A percentile compares a stretch with the other conserved stretches of the same genome.
Conservation (phyloP, 2,329 filamentous ascomycete genomes). For the Zasmidium angulare region DNA sequence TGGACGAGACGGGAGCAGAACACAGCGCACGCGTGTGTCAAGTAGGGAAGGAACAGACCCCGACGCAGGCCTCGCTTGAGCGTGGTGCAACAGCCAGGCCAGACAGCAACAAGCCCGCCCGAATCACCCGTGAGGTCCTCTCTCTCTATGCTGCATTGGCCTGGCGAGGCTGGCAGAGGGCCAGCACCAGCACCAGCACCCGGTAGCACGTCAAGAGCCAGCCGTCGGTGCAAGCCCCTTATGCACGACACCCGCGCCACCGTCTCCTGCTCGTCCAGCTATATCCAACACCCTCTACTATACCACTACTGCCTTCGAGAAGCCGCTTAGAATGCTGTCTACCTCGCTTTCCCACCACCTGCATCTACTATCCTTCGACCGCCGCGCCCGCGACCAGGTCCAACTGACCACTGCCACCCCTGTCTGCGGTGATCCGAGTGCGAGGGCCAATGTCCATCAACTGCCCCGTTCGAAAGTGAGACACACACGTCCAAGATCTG, state of each 20-base stretch:
- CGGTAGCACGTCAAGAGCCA: no score
- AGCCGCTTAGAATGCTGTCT: not conserved
- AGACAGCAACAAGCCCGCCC: not conserved
- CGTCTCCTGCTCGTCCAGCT: not conserved
- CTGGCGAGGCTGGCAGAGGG: no score
- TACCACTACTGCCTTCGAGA: not conserved
- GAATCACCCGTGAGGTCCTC: not conserved
- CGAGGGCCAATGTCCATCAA: not conserved
- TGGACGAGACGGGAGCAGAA: no score
- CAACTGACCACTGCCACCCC: no score
- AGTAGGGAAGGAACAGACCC: not conserved
- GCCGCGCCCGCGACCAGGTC: no score
- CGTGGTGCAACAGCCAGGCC: not conserved
- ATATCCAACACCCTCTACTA: not conserved
- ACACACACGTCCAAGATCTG: conserved; percentile 3
- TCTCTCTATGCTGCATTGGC: no score
- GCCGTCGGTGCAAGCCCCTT: no score
- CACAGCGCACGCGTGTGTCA: no score
- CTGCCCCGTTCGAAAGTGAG: not conserved
- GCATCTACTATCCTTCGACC: not conserved
- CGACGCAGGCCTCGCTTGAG: not conserved
- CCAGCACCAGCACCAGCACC: no score
- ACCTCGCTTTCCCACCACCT: not conserved
- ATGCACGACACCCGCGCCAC: not conserved
- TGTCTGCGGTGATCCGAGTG: not conserved